Base-by-base conservation (phyloP, 2,329 filamentous ascomycete species). In the Camptophora hylomeconis region DNA sequence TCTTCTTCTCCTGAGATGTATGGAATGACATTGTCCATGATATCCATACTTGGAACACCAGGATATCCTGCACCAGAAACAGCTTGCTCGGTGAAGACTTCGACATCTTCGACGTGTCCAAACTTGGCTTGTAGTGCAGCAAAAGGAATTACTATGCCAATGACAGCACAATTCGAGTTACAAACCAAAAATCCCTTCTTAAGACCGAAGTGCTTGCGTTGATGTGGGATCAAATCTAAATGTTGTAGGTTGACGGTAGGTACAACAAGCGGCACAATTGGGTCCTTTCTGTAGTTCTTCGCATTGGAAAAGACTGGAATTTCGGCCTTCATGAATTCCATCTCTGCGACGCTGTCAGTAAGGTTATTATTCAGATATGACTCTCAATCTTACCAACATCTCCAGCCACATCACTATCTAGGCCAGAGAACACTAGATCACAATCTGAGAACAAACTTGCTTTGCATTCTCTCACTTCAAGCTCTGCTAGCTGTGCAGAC, bases 161-260 rank as follows among this genome's bases (percentile, higher is more conserved):
- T 93, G 49, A 94, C 87, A 32, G 87, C 87, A 60, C 89, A 98
- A 63, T 95, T 95, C 41, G 83, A 92, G 64, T 95, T 95, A 69
- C 87, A 95, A 36, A 94, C 83, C 20, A 95, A 62, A 62, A 95
- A 93, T 14, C 89, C 89, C 58, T 80, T 84, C 38, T 78, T 63
- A 24, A 93, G 65, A 16, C 63, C 62, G 53, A 80, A 72, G 23
- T 79, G 67, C 49, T 72, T 66, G 38, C 81, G 71, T 61, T 95
- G 87, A 57, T 92, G 76, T n/a, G 80, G 77, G 51, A 95, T 87
- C 37, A 94, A 68, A 49, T 79, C 72, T 46, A 94, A 70, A 57
- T 95, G 87, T 23, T 72, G 59, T 8, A 92, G 74, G 63, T 95
- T 95, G 54, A 95, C 86, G 12, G 84, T 93, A 2, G 89, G 89